A percentile compares a stretch with the other conserved stretches of the same genome.
Evolutionary conservation across 163 green algal genomes (phyloP).

Genomic region (Scenedesmus sp.): DNA sequence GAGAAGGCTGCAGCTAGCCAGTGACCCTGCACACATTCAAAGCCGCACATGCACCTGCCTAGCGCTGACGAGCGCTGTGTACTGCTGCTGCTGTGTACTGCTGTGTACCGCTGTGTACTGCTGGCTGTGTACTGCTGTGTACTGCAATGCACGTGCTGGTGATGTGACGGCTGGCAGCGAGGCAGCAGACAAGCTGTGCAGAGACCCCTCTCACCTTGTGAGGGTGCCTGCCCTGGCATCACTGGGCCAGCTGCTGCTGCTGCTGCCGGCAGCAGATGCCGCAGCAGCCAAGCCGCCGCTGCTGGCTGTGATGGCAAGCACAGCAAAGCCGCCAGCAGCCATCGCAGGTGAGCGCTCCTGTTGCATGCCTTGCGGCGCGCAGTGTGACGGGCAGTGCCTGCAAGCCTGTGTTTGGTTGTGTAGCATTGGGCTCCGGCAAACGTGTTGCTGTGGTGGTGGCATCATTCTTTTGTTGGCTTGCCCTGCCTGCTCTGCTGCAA

Average conservation of each 20-base stretch:
- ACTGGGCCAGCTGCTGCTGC: constrained; percentile 38
- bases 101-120: neutral
- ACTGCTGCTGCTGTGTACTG: no score
- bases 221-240: constrained; percentile 28
- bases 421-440: neutral
- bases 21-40: no score
- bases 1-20: no score
- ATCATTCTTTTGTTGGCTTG: no score
- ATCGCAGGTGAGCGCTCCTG: neutral
- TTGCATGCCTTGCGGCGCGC: no score
- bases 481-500: no score
- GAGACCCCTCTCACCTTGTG: constrained; percentile 21
- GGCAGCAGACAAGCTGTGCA: constrained; percentile 10
- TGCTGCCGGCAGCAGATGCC: constrained; percentile 36
- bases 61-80: no score
- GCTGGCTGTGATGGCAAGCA: constrained; percentile 13
- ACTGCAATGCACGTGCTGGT: neutral
- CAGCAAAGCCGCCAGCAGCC: constrained; percentile 20
- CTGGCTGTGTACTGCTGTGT: neutral
- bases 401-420: neutral
- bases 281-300: neutral
- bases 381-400: neutral
- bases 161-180: constrained; percentile 10
- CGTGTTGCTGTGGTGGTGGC: neutral
- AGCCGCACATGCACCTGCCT: no score